Evolutionary conservation across 768 basidiomycete genomes (phyloP).

Genomic region (Coprinellus aureogranulatus): DNA sequence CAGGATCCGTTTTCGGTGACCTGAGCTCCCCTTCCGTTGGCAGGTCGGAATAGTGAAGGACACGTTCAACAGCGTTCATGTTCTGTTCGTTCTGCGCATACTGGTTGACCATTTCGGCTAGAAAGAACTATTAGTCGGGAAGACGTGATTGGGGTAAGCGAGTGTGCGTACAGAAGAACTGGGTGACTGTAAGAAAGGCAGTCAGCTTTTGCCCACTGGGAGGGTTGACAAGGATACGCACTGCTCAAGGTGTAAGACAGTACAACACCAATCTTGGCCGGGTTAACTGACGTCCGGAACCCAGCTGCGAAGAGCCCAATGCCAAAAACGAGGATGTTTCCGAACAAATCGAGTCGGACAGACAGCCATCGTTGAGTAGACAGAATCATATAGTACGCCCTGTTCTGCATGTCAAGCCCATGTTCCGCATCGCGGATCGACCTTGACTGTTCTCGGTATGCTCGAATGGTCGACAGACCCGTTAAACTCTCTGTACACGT

Average conservation of each 20-base stretch:
- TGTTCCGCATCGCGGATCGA: constrained; percentile 54
- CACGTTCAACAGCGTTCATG: constrained; percentile 70
- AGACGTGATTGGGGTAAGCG: background rate
- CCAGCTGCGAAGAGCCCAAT: constrained; percentile 68
- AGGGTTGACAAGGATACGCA: constrained; percentile 24
- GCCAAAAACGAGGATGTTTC: constrained; percentile 63
- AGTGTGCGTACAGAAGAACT: constrained; percentile 40
- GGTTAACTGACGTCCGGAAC: constrained; percentile 41
- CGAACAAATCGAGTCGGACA: constrained; percentile 62
- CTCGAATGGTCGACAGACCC: constrained; percentile 61
- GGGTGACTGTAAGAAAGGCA: constrained; percentile 38
- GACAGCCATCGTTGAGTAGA: constrained; percentile 64
- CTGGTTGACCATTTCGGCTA: constrained; percentile 51
- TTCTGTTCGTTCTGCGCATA: constrained; percentile 64
- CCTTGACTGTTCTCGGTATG: constrained; percentile 52
- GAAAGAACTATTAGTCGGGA: background rate
- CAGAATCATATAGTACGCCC: constrained; percentile 62
- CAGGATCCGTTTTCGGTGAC: constrained; percentile 41
- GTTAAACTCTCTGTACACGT: too few relatives aligned
- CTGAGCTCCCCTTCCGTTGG: constrained; percentile 46
- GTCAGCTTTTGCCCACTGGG: background rate
- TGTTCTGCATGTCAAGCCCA: constrained; percentile 56
- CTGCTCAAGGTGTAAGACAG: constrained; percentile 30
- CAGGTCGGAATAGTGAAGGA: constrained; percentile 66
- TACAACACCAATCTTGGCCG: constrained; percentile 9